Evolutionary conservation across 495 filamentous ascomycete genomes (phyloP), one percentile per base, ranked within the genome.

Genomic region (Aspergillus ostianus): DNA sequence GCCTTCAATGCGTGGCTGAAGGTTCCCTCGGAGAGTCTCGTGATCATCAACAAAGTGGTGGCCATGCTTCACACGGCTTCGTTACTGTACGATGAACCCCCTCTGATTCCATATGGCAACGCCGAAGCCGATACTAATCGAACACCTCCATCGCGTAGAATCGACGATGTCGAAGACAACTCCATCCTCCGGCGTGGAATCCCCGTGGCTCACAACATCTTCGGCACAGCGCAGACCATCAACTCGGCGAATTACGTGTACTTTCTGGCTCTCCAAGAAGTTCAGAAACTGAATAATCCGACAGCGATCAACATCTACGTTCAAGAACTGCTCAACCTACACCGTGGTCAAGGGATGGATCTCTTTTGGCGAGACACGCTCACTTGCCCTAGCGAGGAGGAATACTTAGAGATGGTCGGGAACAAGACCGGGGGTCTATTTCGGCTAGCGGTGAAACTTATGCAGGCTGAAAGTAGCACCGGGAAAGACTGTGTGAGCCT

Each of bases 371-470:
- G 94, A 13, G 94, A 98, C 75, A 92, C 90, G 6, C 80, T 97
- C 52, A 96, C 87, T 30, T 97, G 92, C 71, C 94, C 94, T 27
- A 92, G 84, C 49, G 93, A 98, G 75, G 92, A 96, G 61, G 93
- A 98, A 69, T 98, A 98, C 75, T 84, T 98, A 17, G 93, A 98
- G 73, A 98, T 98, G 94, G 95, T 98, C 47, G 86, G 87, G 63
- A 98, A 98, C 76, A 98, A 99, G 75, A 99, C 94, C 4, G 94
- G 94, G 26, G 94, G 94, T 2, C 82, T 99, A 9, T 98, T 99
- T 80, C 85, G 94, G 52, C 81, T 99, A 12, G 94, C 92, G 23
- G 86, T 98, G 61, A 94, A 96, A 73, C 79, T 99, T 29, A 98
- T 99, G 94, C 92, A 97, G 73, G 91, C 91, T 29, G 91, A 96